Evolutionary conservation across 2,329 filamentous ascomycete genomes (phyloP).

Genomic region (Lachnellula cervina): DNA sequence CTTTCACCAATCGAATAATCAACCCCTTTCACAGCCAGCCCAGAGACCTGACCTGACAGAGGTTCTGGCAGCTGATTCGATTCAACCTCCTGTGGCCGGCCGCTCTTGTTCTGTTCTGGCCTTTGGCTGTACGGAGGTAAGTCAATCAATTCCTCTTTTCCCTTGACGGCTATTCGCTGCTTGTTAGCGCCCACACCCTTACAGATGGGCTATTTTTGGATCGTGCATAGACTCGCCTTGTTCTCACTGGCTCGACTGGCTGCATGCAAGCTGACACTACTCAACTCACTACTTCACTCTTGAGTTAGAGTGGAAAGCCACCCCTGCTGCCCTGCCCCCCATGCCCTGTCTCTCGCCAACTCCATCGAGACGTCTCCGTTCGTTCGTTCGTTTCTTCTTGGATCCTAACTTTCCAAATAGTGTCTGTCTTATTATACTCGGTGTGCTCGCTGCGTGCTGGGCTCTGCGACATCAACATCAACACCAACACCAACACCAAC

Average conservation of each 20-base stretch:
- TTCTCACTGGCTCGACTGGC: conserved; percentile 18
- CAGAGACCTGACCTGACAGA: conserved; percentile 2
- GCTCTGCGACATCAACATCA: conserved; percentile 7
- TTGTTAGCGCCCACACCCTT: conserved; percentile 14
- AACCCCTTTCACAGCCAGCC: neutral
- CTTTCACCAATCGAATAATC: neutral
- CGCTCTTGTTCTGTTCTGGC: conserved; percentile 7
- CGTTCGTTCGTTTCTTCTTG: neutral
- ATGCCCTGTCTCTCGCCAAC: conserved; percentile 12
- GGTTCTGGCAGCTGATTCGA: neutral
- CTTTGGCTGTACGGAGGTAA: conserved; percentile 12
- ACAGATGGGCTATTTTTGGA: conserved; percentile 16
- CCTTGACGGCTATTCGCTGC: conserved; percentile 11
- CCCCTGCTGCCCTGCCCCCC: too few relatives aligned
- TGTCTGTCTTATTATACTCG: conserved; percentile 7
- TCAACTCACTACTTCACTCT: neutral
- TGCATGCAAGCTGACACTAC: conserved; percentile 21
- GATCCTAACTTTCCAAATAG: conserved; percentile 11
- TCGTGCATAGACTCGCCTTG: conserved; percentile 13
- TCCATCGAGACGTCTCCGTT: conserved; percentile 15
- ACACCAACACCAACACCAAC: conserved; percentile 1
- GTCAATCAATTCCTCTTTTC: conserved; percentile 10
- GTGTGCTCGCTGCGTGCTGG: conserved; percentile 10
- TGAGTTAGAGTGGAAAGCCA: too few relatives aligned
- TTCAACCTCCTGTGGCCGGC: neutral